Percentiles rank a stretch among this genome's conserved stretches.
These are phyloP conservation scores for Coemansia brasiliensis DNA, from an alignment of 192 early-diverging fungal species.

Conservation along the genomic window DNA sequence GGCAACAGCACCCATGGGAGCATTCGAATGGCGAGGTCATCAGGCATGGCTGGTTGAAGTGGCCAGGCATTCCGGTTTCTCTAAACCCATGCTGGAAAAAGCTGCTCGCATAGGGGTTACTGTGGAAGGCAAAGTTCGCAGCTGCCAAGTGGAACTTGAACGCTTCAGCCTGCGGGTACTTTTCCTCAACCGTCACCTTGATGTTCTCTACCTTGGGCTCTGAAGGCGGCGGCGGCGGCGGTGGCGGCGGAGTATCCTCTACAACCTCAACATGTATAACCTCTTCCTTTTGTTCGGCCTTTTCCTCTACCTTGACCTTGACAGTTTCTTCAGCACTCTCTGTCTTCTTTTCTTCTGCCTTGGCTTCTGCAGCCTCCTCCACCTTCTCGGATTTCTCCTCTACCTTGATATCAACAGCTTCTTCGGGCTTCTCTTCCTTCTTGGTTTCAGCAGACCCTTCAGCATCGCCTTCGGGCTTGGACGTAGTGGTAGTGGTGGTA, in stretches of 20 bases:
- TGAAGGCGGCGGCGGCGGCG: not conserved
- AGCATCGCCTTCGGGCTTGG: slow-evolving; percentile 6
- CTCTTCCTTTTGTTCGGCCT: slow-evolving; percentile 12
- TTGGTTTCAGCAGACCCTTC: not conserved
- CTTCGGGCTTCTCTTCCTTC: not conserved
- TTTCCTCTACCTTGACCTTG: slow-evolving; percentile 2
- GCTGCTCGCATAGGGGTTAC: slow-evolving; percentile 38
- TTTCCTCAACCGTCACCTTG: slow-evolving; percentile 5
- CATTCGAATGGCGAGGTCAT: slow-evolving; percentile 41
- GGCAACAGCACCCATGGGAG: slow-evolving; percentile 16
- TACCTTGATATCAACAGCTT: slow-evolving; percentile 10
- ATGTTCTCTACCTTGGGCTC: not conserved
- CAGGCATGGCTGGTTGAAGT: slow-evolving; percentile 34
- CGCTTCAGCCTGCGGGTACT: slow-evolving; percentile 13
- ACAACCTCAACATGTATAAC: slow-evolving; percentile 28
- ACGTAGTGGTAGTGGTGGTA: slow-evolving; percentile 4
- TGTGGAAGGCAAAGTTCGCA: slow-evolving; percentile 44
- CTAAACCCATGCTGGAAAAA: slow-evolving; percentile 49
- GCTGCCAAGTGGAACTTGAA: slow-evolving; percentile 33
- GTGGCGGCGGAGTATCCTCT: slow-evolving; percentile 5
- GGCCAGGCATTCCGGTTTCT: slow-evolving; percentile 37
- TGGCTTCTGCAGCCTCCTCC: slow-evolving; percentile 8
- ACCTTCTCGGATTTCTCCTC: slow-evolving; percentile 6
- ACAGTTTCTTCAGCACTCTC: slow-evolving; percentile 12
- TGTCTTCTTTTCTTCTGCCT: slow-evolving; percentile 1